phyloP scores from a whole-genome alignment of 306 rosid species.

The Urtica urens region DNA sequence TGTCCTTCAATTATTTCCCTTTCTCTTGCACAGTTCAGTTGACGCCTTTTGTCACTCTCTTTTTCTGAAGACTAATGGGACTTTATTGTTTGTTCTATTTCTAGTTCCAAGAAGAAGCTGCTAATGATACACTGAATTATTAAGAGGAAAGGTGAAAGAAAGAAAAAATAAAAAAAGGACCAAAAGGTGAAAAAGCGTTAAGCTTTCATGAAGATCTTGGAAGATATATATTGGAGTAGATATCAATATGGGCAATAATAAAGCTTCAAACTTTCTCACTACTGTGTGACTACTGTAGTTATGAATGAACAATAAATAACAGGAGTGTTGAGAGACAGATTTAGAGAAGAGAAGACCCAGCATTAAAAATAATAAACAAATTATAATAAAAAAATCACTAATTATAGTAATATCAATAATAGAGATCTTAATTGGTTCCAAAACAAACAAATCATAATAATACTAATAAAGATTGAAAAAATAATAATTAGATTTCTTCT shows the following conservation, averaged over 20 bases:
- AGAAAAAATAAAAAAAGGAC: slow-evolving; percentile 16
- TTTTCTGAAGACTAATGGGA: slow-evolving; percentile 26
- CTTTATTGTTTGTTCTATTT: slow-evolving; percentile 34
- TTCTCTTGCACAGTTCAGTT: background rate
- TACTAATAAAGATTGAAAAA: too few relatives aligned
- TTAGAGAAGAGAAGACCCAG: slow-evolving; percentile 4
- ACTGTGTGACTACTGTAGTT: slow-evolving; percentile 29
- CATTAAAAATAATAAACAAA: background rate
- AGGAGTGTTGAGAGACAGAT: slow-evolving; percentile 4
- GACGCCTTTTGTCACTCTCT: slow-evolving; percentile 17
- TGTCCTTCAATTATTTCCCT: slow-evolving; percentile 17
- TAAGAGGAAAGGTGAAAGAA: slow-evolving; percentile 17
- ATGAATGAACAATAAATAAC: background rate
- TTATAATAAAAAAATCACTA: too few relatives aligned
- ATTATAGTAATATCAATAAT: background rate
- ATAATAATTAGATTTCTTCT: too few relatives aligned
- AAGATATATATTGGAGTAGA: too few relatives aligned
- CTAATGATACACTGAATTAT: slow-evolving; percentile 34
- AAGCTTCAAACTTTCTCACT: background rate
- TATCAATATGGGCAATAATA: slow-evolving; percentile 9
- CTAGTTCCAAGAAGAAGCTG: slow-evolving; percentile 51
- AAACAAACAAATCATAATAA: too few relatives aligned
- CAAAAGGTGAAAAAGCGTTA: slow-evolving; percentile 9
- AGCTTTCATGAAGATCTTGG: too few relatives aligned
- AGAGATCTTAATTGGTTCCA: too few relatives aligned